These are phyloP conservation scores for Apiospora rasikravindrae DNA, from an alignment of 2,329 filamentous ascomycete species.

Conservation along the genomic window DNA sequence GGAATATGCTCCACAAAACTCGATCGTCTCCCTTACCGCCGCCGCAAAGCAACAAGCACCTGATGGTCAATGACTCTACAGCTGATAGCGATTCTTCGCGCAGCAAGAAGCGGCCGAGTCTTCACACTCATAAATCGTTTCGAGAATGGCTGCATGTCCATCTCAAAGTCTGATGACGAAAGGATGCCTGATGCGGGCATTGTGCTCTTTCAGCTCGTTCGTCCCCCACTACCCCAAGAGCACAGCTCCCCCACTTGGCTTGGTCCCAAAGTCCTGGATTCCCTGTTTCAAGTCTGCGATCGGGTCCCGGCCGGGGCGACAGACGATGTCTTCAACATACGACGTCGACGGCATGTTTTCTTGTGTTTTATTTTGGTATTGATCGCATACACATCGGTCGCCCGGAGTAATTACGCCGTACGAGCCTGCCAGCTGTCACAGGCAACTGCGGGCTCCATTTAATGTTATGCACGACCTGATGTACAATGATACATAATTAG, in stretches of 20 bases:
- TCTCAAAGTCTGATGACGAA: neutral
- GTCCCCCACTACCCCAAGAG: constrained; percentile 7
- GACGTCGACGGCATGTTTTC: neutral
- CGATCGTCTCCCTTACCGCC: neutral
- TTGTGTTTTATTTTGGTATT: neutral
- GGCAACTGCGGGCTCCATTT: neutral
- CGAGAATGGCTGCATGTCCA: constrained; percentile 3
- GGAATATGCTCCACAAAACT: neutral
- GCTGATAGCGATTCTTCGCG: neutral
- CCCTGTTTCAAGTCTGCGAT: neutral
- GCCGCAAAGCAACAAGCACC: neutral
- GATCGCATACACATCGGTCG: neutral
- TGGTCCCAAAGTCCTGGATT: neutral
- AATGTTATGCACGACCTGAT: neutral
- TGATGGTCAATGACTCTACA: neutral
- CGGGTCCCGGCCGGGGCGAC: neutral
- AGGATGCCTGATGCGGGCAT: neutral
- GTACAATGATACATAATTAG: neutral
- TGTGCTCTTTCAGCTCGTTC: neutral
- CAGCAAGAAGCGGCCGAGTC: neutral
- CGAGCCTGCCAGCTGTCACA: neutral
- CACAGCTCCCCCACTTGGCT: constrained; percentile 1
- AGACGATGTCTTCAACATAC: neutral
- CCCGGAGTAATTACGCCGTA: neutral
- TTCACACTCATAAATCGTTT: neutral